Evolutionary conservation across 2,329 filamentous ascomycete species (phyloP).

Genomic region (Penicillium janthinellum): DNA sequence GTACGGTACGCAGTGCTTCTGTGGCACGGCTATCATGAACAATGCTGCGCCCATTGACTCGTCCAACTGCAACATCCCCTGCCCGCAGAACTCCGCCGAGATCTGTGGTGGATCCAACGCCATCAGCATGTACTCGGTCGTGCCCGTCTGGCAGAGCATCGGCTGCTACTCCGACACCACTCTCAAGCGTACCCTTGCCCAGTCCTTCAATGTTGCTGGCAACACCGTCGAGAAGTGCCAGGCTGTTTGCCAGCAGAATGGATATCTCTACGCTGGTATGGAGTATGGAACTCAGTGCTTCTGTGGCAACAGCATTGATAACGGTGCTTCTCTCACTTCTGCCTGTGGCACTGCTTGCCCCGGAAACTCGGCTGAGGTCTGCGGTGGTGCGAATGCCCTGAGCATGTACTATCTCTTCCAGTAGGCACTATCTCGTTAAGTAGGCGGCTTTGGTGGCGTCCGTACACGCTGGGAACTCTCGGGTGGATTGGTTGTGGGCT

Average conservation of each 20-base stretch:
- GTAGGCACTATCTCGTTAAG: constrained; percentile 16
- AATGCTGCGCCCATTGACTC: constrained; percentile 16
- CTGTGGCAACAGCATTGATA: constrained; percentile 34
- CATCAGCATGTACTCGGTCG: constrained; percentile 20
- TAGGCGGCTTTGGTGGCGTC: not conserved
- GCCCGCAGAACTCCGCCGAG: constrained; percentile 42
- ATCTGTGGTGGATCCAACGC: constrained; percentile 36
- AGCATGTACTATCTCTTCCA: constrained; percentile 22
- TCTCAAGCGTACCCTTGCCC: constrained; percentile 20
- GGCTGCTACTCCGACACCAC: constrained; percentile 28
- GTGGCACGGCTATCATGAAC: constrained; percentile 19
- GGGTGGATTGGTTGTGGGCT: too few relatives aligned
- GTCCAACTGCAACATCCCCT: constrained; percentile 52
- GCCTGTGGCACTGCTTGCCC: constrained; percentile 56
- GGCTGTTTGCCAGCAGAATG: constrained; percentile 28
- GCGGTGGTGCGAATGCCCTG: constrained; percentile 33
- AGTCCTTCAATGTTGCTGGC: constrained; percentile 20
- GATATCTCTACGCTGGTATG: constrained; percentile 35
- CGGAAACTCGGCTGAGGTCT: constrained; percentile 38
- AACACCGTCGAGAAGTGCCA: constrained; percentile 35
- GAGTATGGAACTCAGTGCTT: constrained; percentile 36
- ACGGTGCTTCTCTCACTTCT: constrained; percentile 24
- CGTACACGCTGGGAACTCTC: too few relatives aligned
- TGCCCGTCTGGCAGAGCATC: constrained; percentile 23
- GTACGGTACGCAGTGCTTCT: constrained; percentile 19